Evolutionary conservation across 2,329 filamentous ascomycete genomes (phyloP).

Genomic region (Claviceps maximensis): DNA sequence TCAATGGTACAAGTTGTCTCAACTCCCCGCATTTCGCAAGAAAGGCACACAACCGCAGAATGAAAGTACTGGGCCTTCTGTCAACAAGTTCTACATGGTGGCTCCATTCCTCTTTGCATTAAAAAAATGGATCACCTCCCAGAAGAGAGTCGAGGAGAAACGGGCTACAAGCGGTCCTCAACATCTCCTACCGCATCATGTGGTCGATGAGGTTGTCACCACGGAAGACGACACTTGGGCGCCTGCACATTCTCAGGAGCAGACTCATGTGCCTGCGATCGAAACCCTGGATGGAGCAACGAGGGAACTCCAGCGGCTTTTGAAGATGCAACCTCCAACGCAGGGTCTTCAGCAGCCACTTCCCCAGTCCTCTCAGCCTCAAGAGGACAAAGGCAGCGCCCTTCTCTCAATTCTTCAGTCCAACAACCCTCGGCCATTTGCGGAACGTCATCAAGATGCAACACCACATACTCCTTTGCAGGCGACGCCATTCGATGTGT

Average conservation of each 20-base stretch:
- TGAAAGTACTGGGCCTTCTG: slow-evolving; percentile 44
- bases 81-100: slow-evolving; percentile 96
- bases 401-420: slow-evolving; percentile 40
- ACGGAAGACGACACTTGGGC: slow-evolving; percentile 49
- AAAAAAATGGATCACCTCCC: slow-evolving; percentile 81
- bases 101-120: slow-evolving; percentile 77
- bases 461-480: slow-evolving; percentile 41
- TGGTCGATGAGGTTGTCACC: slow-evolving; percentile 40
- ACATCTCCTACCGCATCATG: slow-evolving; percentile 26
- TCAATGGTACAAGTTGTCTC: slow-evolving; percentile 81
- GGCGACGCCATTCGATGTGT: slow-evolving; percentile 33
- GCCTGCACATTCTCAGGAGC: slow-evolving; percentile 23
- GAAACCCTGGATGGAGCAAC: slow-evolving; percentile 38
- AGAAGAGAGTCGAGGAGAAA: slow-evolving; percentile 58
- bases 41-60: slow-evolving; percentile 47
- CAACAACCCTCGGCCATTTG: slow-evolving; percentile 11
- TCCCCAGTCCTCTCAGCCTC: slow-evolving; percentile 2
- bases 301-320: slow-evolving; percentile 37
- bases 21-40: slow-evolving; percentile 71
- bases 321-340: slow-evolving; percentile 41
- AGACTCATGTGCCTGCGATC: slow-evolving; percentile 24
- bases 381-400: slow-evolving; percentile 34
- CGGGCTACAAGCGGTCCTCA: slow-evolving; percentile 28
- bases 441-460: slow-evolving; percentile 8
- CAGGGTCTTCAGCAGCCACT: slow-evolving; percentile 34